Base-by-base conservation (phyloP, 2,329 filamentous ascomycete species). In the Leptosphaerulina australis region DNA sequence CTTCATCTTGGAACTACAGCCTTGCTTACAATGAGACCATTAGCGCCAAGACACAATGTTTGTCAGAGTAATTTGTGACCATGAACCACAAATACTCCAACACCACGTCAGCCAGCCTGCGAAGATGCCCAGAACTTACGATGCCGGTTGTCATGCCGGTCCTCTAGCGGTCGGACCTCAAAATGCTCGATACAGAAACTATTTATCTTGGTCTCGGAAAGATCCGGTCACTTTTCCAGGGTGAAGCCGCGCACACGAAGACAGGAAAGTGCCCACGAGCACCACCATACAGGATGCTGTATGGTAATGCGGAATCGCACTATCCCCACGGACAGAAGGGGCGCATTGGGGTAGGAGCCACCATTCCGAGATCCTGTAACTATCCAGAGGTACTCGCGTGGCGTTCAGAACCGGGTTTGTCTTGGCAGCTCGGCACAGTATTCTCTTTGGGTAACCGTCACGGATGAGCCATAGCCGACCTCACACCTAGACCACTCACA, bases 391-490 rank as follows among this genome's bases (percentile, higher is more conserved):
- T 54, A 50, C 21, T 51, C 50, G 51, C 37, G 52, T 58, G 52
- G 48, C 46, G 47, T 34, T 45, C 33, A 22, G 52, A 54, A 15
- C 45, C 49, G 29, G 17, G 25, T 44, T 28, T 29, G 40, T 57
- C 48, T 63, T 61, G 60, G 60, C 58, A 33, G 41, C 50, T 47
- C 41, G 51, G 58, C 50, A 31, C 41, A 45, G 52, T 21, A 12
- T 17, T 59, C 47, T 51, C 37, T 50, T 62, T 59, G 54, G 56
- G 50, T 28, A 51, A 46, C 41, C 38, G 37, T 49, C 41, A 49
- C 58, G 56, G 47, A 59, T 53, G 48, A 53, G 56, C 56, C 58
- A 49, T 61, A 59, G 50, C 60, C 58, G 50, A 33, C 29, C 49
- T 50, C 40, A 55, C 41, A 26, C 43, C 41, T 35, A 52, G 40